These are phyloP conservation scores for Ambrosia artemisiifolia DNA, from an alignment of 129 eudicot species.

Conservation along the genomic window DNA sequence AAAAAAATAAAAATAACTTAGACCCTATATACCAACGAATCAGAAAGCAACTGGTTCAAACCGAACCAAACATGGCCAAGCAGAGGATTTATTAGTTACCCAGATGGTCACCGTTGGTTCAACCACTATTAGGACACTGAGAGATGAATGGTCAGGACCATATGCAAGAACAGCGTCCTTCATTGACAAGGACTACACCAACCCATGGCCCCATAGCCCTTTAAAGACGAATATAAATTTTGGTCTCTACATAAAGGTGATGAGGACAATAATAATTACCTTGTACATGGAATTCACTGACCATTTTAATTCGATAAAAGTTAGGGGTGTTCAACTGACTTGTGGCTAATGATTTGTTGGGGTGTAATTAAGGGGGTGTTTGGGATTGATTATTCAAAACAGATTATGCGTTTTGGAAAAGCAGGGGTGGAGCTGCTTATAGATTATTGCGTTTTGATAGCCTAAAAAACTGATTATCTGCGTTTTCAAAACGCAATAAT, in stretches of 20 bases:
- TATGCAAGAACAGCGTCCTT: neutral
- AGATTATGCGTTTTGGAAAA: no score
- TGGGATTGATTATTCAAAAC: no score
- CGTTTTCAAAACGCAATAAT: no score
- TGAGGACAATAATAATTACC: neutral
- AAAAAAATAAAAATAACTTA: neutral
- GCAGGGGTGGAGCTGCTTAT: no score
- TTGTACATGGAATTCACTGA: neutral
- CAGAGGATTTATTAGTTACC: neutral
- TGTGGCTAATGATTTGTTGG: no score
- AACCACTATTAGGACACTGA: neutral
- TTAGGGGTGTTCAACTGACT: no score
- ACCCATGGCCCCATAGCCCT: neutral
- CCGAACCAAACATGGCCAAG: neutral
- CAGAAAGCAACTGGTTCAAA: neutral
- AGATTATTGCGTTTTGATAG: no score
- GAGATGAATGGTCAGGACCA: conserved; percentile 8
- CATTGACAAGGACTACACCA: neutral
- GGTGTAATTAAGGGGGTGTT: no score
- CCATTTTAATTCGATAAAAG: no score
- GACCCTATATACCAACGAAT: neutral
- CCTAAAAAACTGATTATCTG: no score
- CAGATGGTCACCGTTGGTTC: neutral
- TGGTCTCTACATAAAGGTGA: neutral
- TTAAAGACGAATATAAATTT: neutral